A percentile compares a stretch with the other conserved stretches of the same genome.
phyloP scores from a whole-genome alignment of 1,139 yeast genomes.

The Meyerozyma elateridarum region DNA sequence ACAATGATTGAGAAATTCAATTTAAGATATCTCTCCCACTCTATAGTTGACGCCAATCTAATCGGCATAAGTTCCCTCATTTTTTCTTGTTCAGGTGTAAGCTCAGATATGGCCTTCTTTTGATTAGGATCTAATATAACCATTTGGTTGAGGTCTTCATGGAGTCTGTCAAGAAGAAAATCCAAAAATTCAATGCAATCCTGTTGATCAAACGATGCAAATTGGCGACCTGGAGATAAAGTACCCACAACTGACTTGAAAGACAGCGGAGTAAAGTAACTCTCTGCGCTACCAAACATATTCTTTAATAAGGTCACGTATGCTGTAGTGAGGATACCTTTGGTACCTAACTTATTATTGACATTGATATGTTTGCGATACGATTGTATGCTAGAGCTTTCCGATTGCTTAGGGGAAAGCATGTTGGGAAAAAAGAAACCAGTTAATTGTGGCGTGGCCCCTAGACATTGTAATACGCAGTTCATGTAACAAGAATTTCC shows the following conservation, averaged over 20 bases:
- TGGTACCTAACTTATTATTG: slow-evolving; percentile 73
- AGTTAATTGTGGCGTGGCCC: slow-evolving; percentile 39
- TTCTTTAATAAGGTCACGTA: slow-evolving; percentile 64
- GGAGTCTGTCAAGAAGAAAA: slow-evolving; percentile 77
- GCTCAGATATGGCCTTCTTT: slow-evolving; percentile 37
- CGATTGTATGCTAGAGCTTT: slow-evolving; percentile 22
- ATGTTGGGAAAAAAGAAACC: slow-evolving; percentile 36
- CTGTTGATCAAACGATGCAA: slow-evolving; percentile 79
- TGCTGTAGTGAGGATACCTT: slow-evolving; percentile 72
- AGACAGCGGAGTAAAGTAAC: slow-evolving; percentile 49
- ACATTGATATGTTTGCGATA: slow-evolving; percentile 72
- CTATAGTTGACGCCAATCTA: slow-evolving; percentile 83
- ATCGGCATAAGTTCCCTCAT: slow-evolving; percentile 71
- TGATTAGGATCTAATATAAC: slow-evolving; percentile 28
- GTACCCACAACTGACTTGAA: slow-evolving; percentile 66
- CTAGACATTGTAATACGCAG: slow-evolving; percentile 81
- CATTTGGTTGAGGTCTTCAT: slow-evolving; percentile 80
- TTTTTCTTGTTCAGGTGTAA: slow-evolving; percentile 73
- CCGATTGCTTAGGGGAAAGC: slow-evolving; percentile 7
- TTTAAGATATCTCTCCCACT: slow-evolving; percentile 89
- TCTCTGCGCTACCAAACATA: slow-evolving; percentile 49
- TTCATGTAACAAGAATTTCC: slow-evolving; percentile 96
- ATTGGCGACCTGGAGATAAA: slow-evolving; percentile 55
- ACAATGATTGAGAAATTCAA: slow-evolving; percentile 83
- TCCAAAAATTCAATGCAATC: slow-evolving; percentile 91